Evolutionary conservation across 1,139 yeast species (phyloP).

Genomic region (Lodderomyces parapsilosis): DNA sequence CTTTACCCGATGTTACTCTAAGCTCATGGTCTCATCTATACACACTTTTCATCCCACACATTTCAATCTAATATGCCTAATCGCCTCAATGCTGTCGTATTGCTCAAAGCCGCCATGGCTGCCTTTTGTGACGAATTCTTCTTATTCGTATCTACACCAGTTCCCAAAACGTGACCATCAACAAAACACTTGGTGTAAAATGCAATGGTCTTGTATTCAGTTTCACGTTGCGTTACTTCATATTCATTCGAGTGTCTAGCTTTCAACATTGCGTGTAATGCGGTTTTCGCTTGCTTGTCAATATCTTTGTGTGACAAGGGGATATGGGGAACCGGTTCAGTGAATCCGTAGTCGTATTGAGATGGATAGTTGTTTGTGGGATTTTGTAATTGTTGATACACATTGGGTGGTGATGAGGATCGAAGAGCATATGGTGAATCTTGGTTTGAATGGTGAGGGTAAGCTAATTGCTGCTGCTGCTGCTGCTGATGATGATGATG

Average conservation of each 20-base stretch:
- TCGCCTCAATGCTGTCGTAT: conserved; percentile 17
- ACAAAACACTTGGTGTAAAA: conserved; percentile 1
- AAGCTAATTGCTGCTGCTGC: not conserved
- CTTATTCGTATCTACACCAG: conserved; percentile 30
- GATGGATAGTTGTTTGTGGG: not conserved
- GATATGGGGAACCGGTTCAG: not conserved
- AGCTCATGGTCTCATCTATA: not conserved
- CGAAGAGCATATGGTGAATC: not conserved
- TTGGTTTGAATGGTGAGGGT: not conserved
- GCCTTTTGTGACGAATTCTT: conserved; percentile 32
- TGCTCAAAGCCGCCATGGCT: conserved; percentile 29
- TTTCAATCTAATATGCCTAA: conserved; percentile 15
- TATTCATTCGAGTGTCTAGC: conserved; percentile 18
- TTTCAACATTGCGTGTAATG: conserved; percentile 25
- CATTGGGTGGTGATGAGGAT: not conserved
- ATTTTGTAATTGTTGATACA: not conserved
- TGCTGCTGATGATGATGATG: not conserved
- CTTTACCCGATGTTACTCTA: no score
- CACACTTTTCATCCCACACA: not conserved
- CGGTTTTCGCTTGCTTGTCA: conserved; percentile 26
- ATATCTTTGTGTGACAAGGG: conserved; percentile 10
- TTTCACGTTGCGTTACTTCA: conserved; percentile 6
- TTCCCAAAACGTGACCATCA: conserved; percentile 31
- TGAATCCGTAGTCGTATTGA: not conserved
- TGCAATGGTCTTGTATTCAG: not conserved